A percentile compares a stretch with the other conserved stretches of the same genome.
These are phyloP conservation scores for Ophiocordyceps camponoti-floridani DNA, from an alignment of 2,329 filamentous ascomycete genomes.

Conservation along the genomic window DNA sequence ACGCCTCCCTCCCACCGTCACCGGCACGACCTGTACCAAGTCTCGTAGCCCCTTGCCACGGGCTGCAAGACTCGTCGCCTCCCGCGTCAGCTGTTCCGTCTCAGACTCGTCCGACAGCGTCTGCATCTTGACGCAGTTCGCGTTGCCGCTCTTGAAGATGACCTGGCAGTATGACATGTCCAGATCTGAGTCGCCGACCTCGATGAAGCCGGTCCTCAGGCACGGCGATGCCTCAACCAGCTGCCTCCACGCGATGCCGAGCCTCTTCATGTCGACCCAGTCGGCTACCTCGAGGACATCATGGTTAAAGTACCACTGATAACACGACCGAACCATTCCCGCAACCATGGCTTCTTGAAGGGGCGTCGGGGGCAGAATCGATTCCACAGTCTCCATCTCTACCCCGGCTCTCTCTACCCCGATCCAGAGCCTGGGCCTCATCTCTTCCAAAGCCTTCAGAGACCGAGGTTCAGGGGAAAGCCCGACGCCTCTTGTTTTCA, in stretches of 20 bases:
- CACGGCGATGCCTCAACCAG: conserved; percentile 49
- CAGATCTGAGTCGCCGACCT: conserved; percentile 42
- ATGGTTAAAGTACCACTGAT: conserved; percentile 68
- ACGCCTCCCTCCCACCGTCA: conserved; percentile 10
- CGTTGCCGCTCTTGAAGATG: conserved; percentile 12
- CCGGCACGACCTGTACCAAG: conserved; percentile 32
- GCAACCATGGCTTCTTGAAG: conserved; percentile 76
- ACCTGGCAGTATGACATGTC: conserved; percentile 31
- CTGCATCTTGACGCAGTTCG: conserved; percentile 6
- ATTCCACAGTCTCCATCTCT: conserved; percentile 26
- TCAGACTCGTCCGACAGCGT: conserved; percentile 12
- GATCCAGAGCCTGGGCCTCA: conserved; percentile 15
- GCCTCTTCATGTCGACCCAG: conserved; percentile 31
- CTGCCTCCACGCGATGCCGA: conserved; percentile 42
- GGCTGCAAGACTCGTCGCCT: conserved; percentile 19
- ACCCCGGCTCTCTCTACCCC: conserved; percentile 17
- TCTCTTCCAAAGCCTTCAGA: conserved; percentile 3
- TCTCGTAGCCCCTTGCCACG: conserved; percentile 14
- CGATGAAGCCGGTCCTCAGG: conserved; percentile 55
- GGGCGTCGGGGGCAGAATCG: conserved; percentile 57
- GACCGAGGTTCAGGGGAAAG: too few species aligned
- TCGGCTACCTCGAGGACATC: conserved; percentile 48
- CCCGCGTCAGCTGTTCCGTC: conserved; percentile 16
- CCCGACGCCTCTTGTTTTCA: conserved; percentile 1
- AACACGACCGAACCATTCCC: conserved; percentile 62